Base-by-base conservation (phyloP, 768 basidiomycete genomes). In the Phylloporus sp. region DNA sequence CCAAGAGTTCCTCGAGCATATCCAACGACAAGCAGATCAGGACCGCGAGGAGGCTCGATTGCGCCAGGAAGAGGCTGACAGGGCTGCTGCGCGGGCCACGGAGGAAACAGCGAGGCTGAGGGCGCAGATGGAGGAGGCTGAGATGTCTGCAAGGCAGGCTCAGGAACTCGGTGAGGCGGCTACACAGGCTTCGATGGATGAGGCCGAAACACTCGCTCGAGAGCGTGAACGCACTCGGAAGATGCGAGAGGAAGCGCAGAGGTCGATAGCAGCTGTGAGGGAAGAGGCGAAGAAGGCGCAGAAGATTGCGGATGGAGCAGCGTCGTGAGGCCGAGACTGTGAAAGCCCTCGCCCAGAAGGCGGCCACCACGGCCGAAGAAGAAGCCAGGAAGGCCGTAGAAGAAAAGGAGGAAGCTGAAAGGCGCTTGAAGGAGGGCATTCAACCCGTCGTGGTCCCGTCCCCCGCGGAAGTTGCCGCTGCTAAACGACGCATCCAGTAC, bases 401-500 rank as follows among this genome's bases (percentile, higher is more conserved):
- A 16, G 64, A 61, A 2, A 59, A 49, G 39, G 44, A 50, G n/a
- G 58, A 57, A 6, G 60, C 58, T 0, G 58, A 63, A 22, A 56
- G 15, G 13, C 41, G 29, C 1, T 32, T 57, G 39, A 60, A 57
- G 29, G 58, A 62, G 24, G 62, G 65, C 2, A 62, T 67, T 5
- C 65, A 64, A 11, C 65, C 65, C 2, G 49, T 61, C 42, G 48
- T 61, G 2, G 56, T 49, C 0, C 65, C 63, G 0, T 39, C 58
- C 24, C 23, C 29, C 0, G 54, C 52, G 28, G 56, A 62, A 20
- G 22, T 58, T 20, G 49, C 46, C 3, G 55, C 51, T 0, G 55
- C 54, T 2, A 66, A 66, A 41, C 52, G n/a, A 6, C 55, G 52
- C 5, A 34, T 66, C 16, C 58, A 59, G 49, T 66, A 64, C 32